Evolutionary conservation across 192 early-diverging fungal genomes (phyloP), one percentile per base, ranked within the genome.

Genomic region (Coemansia aciculifera): DNA sequence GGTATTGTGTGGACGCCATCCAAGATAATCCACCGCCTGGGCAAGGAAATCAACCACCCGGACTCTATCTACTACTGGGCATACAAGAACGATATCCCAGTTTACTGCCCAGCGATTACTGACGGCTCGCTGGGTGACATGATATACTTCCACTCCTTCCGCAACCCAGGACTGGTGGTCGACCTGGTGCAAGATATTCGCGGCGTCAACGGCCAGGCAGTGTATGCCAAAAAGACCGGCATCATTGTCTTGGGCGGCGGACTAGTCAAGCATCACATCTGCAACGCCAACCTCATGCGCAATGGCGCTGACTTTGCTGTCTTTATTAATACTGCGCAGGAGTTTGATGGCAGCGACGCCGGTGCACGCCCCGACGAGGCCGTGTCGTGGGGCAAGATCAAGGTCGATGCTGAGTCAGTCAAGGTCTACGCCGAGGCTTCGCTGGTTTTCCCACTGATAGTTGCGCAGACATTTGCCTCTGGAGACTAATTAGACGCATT

Each of bases 71-170:
- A 95, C 78, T 98, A 98, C 69, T 99, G 98, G 98, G 92, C 92
- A 9, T 95, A 91, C 72, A 95, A 94, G 87, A 98, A 99, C 78
- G 79, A 98, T 73, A 98, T 99, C 63, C 98, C 98, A 1, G 93
- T 98, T 3, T 99, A 93, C 75, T 97, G 95, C 74, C 98, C 98
- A 1, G 98, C 96, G 1, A 75, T 99, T 38, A 99, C 98, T 1
- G 98, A 99, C 63, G 98, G 98, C 21, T 97, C 95, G 2, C 79
- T 99, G 13, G 98, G 98, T 11, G 98, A 99, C 73, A 98, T 99
- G 98, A 92, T 99, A 67, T 99, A 98, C 77, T 98, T 99, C 72
- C 98, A 99, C 84, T 93, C 94, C 17, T 99, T 89, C 86, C 92
- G 90, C 72, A 97, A 88, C 74, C 98, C 98, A 3, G 96, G 96